Percentiles rank a stretch among this genome's conserved stretches.
phyloP scores from a whole-genome alignment of 371 early-diverging fungal species.

The Nematocida displodere region DNA sequence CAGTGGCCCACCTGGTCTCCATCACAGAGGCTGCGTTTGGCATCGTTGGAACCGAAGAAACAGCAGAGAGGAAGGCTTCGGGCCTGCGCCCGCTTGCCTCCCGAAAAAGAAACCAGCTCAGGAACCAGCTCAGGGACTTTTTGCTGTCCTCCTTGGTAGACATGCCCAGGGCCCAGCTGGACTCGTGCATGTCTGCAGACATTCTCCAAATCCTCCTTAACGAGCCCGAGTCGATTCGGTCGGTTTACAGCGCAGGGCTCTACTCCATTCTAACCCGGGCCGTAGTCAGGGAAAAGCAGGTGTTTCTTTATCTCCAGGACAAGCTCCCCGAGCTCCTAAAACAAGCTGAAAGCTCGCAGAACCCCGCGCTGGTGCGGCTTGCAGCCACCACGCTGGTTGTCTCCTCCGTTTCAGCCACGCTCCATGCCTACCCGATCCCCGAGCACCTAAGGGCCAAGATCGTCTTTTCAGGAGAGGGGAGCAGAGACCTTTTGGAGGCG shows the following conservation, averaged over 20 bases:
- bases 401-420: not conserved
- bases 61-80: too few species aligned
- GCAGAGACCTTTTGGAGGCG: constrained; percentile 7
- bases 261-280: constrained; percentile 6
- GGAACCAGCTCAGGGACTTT: too few species aligned
- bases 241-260: too few species aligned
- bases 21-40: too few species aligned
- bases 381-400: not conserved
- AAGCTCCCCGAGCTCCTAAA: constrained; percentile 1
- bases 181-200: not conserved
- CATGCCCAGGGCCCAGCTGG: not conserved
- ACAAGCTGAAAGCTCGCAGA: not conserved
- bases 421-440: not conserved
- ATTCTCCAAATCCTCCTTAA: not conserved
- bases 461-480: not conserved
- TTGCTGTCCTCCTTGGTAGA: too few species aligned
- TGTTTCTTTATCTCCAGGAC: not conserved
- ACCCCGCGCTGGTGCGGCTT: constrained; percentile 5
- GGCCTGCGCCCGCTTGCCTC: too few species aligned
- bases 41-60: too few species aligned
- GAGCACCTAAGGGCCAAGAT: not conserved
- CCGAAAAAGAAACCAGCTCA: too few species aligned
- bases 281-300: not conserved
- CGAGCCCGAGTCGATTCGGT: too few species aligned
- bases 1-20: too few species aligned